Percentiles rank a stretch among this genome's conserved stretches.
Evolutionary conservation across 2,329 filamentous ascomycete species (phyloP).

Genomic region (Penicillium sp.): DNA sequence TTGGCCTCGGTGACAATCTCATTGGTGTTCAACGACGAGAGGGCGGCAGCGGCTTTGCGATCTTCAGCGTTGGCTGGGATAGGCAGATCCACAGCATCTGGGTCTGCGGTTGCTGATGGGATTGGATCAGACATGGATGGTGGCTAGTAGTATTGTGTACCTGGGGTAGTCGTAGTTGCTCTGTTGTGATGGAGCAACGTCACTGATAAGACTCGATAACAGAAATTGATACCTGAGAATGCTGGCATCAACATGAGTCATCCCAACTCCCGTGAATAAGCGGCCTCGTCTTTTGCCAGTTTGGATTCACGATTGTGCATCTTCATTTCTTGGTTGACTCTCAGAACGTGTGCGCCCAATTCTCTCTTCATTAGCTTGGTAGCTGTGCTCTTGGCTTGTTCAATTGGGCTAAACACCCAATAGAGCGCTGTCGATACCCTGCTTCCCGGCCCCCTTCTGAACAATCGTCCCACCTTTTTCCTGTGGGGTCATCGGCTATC

Average conservation of each 20-base stretch:
- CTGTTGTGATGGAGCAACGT: constrained; percentile 3
- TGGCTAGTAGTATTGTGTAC: background rate
- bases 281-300: constrained; percentile 10
- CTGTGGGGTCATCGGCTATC: constrained; percentile 1
- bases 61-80: constrained; percentile 49
- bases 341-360: background rate
- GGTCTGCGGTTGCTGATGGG: constrained; percentile 39
- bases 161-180: constrained; percentile 1
- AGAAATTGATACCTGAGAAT: background rate
- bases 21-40: constrained; percentile 47
- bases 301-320: constrained; percentile 1
- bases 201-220: constrained; percentile 11
- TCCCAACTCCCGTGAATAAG: constrained; percentile 21
- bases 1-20: constrained; percentile 39
- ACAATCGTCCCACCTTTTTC: constrained; percentile 6
- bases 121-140: constrained; percentile 44
- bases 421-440: too few species aligned
- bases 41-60: constrained; percentile 51
- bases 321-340: constrained; percentile 10
- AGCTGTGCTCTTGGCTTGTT: background rate
- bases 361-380: background rate
- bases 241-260: constrained; percentile 19
- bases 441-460: background rate
- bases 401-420: background rate
- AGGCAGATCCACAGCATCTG: constrained; percentile 32